A percentile compares a stretch with the other conserved stretches of the same genome.
These are phyloP conservation scores for Suaeda aralocaspica DNA, from an alignment of 148 eudicot species.

Conservation along the genomic window DNA sequence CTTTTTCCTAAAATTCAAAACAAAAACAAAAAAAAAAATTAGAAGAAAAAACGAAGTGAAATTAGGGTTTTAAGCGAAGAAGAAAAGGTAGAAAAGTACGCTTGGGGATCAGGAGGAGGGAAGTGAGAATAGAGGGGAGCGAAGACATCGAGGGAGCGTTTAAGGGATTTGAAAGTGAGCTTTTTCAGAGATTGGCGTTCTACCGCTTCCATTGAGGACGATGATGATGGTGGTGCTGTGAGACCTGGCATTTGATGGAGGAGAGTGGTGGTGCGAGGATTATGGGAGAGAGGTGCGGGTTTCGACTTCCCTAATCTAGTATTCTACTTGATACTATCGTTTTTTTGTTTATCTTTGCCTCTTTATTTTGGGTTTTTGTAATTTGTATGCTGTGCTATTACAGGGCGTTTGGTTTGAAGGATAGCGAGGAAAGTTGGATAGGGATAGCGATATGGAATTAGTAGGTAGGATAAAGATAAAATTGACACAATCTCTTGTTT, in stretches of 20 bases:
- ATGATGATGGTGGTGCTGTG: not conserved
- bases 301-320: no score
- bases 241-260: not conserved
- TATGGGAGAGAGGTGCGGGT: no score
- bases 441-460: no score
- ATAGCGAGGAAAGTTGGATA: no score
- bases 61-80: constrained; percentile 24
- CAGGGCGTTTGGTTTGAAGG: no score
- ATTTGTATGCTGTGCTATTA: no score
- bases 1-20: constrained; percentile 62
- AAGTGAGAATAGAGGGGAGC: constrained; percentile 67
- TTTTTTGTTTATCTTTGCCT: no score
- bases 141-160: constrained; percentile 82
- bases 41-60: not conserved
- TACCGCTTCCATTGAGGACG: constrained; percentile 44
- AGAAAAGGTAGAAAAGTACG: constrained; percentile 31
- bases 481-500: no score
- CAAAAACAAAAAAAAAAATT: not conserved
- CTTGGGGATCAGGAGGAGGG: constrained; percentile 65
- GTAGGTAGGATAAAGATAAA: no score
- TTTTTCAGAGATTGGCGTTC: constrained; percentile 89
- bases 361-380: no score
- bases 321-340: no score
- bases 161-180: constrained; percentile 65
- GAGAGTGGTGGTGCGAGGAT: no score